These are phyloP conservation scores for Ilyonectria robusta DNA, from an alignment of 2,329 filamentous ascomycete genomes.

Conservation along the genomic window DNA sequence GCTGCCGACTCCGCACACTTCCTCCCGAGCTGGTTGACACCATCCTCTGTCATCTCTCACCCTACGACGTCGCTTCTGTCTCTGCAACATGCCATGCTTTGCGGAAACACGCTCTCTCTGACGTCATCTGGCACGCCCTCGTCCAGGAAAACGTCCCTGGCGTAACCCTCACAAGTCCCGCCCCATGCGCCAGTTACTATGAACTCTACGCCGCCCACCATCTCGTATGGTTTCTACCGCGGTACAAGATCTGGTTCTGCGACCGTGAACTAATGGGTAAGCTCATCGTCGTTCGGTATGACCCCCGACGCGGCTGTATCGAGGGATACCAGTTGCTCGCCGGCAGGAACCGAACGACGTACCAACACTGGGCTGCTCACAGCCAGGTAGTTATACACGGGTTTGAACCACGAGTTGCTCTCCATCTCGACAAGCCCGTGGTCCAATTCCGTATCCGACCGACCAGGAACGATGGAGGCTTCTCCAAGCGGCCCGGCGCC, in stretches of 20 bases:
- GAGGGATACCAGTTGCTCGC: conserved; percentile 85
- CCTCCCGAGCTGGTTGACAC: conserved; percentile 82
- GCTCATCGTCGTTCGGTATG: conserved; percentile 82
- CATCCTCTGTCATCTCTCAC: conserved; percentile 77
- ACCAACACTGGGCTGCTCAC: conserved; percentile 76
- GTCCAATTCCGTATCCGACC: conserved; percentile 64
- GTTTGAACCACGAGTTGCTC: conserved; percentile 78
- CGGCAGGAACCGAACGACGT: conserved; percentile 67
- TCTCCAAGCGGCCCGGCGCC: conserved; percentile 40
- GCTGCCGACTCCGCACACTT: conserved; percentile 65
- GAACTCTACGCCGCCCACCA: conserved; percentile 82
- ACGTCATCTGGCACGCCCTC: conserved; percentile 79
- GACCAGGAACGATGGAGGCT: conserved; percentile 40
- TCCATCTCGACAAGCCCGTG: conserved; percentile 83
- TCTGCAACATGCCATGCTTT: conserved; percentile 75
- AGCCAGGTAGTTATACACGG: conserved; percentile 77
- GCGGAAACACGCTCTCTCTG: conserved; percentile 71
- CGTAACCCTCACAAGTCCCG: conserved; percentile 64
- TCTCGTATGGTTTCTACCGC: conserved; percentile 87
- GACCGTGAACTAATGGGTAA: conserved; percentile 82
- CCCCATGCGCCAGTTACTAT: conserved; percentile 75
- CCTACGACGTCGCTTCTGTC: conserved; percentile 73
- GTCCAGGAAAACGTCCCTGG: conserved; percentile 79
- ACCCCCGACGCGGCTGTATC: conserved; percentile 80
- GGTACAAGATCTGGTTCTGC: conserved; percentile 87